phyloP scores from a whole-genome alignment of 768 basidiomycete species.

The Phlegmacium glaucopus region DNA sequence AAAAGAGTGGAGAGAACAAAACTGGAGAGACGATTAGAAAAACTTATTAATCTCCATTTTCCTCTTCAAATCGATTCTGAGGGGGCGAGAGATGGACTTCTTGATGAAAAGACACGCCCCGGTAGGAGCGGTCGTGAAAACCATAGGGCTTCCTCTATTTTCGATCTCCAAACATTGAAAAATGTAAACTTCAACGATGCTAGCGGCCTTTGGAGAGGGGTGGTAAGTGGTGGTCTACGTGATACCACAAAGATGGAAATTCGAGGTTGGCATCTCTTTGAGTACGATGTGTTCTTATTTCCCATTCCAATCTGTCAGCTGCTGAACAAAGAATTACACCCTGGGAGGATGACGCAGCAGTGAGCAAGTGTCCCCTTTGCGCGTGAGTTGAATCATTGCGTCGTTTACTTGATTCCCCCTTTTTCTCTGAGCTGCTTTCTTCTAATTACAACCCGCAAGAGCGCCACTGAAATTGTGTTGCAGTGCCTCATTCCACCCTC shows the following conservation, averaged over 20 bases:
- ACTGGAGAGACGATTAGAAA: conserved; percentile 83
- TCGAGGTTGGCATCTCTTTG: conserved; percentile 47
- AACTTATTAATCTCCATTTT: conserved; percentile 76
- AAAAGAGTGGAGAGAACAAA: conserved; percentile 79
- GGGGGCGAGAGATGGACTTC: conserved; percentile 9
- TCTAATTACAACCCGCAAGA: not conserved
- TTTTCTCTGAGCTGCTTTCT: not conserved
- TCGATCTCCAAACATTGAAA: conserved; percentile 66
- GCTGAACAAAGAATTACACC: conserved; percentile 92
- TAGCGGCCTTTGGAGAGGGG: conserved; percentile 67
- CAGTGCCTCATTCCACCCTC: conserved; percentile 75
- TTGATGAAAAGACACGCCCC: conserved; percentile 12
- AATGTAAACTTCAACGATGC: conserved; percentile 52
- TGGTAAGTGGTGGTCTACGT: conserved; percentile 39
- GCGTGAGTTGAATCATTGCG: conserved; percentile 39
- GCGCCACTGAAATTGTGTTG: not conserved
- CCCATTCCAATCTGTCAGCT: conserved; percentile 32
- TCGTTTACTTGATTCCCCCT: no score
- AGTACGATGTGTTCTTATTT: conserved; percentile 3
- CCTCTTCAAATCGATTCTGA: conserved; percentile 25
- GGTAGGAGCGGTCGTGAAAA: conserved; percentile 18
- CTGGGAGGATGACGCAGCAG: conserved; percentile 84
- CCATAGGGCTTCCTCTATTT: conserved; percentile 63
- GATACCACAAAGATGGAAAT: conserved; percentile 55
- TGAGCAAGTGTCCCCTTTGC: conserved; percentile 84